Evolutionary conservation across 345 rosid species (phyloP).

Genomic region (Isatis tinctoria): DNA sequence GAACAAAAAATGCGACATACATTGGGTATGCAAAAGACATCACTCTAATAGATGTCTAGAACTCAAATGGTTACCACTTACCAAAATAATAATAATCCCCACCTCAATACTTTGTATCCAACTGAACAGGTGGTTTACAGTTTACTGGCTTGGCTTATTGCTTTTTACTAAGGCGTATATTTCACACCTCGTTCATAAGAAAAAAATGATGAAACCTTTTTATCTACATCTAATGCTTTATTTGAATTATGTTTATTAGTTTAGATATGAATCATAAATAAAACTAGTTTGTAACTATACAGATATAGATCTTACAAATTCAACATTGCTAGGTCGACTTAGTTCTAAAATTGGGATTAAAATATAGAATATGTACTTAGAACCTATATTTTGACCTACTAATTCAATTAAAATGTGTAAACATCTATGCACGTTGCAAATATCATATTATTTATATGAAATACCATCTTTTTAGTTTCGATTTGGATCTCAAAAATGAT

Average conservation of each 20-base stretch:
- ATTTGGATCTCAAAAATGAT: conserved; percentile 1
- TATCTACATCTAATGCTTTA: neutral
- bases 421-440: neutral
- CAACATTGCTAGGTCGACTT: neutral
- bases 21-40: conserved; percentile 11
- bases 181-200: neutral
- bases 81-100: neutral
- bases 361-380: neutral
- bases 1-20: neutral
- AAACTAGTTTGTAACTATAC: neutral
- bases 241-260: neutral
- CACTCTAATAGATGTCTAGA: conserved; percentile 14
- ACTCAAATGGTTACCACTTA: conserved; percentile 12
- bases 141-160: neutral
- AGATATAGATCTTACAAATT: neutral
- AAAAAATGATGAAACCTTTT: neutral
- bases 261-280: neutral
- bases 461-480: neutral
- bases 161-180: neutral
- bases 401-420: neutral
- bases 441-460: neutral
- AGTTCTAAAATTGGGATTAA: neutral
- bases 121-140: neutral
- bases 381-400: conserved; percentile 2
- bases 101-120: neutral